Base-by-base conservation (phyloP, 179 eudicot species). In the Drosera spatulata region DNA sequence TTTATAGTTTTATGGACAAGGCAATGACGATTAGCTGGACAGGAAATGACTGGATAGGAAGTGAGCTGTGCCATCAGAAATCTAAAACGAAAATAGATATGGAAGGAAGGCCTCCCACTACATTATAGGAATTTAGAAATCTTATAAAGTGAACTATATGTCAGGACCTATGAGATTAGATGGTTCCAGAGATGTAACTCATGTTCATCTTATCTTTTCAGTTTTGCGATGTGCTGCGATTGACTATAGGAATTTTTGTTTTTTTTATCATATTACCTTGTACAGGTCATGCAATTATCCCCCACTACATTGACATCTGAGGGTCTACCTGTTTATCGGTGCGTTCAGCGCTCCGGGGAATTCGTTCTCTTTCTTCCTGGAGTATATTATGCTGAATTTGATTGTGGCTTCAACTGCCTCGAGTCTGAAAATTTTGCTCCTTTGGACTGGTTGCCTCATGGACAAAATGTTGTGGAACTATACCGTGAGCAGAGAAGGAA, bases 371-470 rank as follows among this genome's bases (percentile, higher is more conserved):
- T 75, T 43, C 75, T 83, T 59, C 97, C 97, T 1, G 82, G 85
- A 55, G 79, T 81, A 41, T 91, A 76, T 69, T 79, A 83, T 70
- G 70, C 91, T 8, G 87, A 80, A 51, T 74, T 91, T 61, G 77
- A 80, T 76, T 83, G 88, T 66, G 96, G 94, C 62, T 85, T 87
- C 69, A 85, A 73, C 74, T 74, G 80, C 75, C 72, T 84, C 39
- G 85, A 77, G 53, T 69, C 77, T 12, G 83, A 73, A 37, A 62
- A 64, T 43, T 75, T 83, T 71, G 96, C 96, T 69, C 87, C 95
- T 48, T 63, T 88, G 58, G 87, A 84, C 72, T 88, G 96, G 98
- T 74, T 91, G 63, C 85, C 91, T 51, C 73, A 79, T 73, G 98
- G 98, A 38, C 86, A 69, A 68, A 60, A 67, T 74, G 64, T 64